These are phyloP conservation scores for Amaranthus cruentus DNA, from an alignment of 148 eudicot species.

Conservation along the genomic window DNA sequence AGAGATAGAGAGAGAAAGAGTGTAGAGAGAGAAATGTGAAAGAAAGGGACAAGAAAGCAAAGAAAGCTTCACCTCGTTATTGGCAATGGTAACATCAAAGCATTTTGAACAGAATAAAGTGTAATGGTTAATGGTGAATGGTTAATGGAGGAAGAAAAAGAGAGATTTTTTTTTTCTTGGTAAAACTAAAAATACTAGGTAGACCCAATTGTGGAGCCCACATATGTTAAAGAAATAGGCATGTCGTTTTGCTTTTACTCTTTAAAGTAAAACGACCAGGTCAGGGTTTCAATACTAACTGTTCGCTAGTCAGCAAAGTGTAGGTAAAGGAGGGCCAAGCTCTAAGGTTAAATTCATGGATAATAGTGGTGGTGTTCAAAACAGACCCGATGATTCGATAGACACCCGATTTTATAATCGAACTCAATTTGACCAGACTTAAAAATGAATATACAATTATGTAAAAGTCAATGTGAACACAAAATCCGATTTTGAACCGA, in stretches of 20 bases:
- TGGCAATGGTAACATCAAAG: conserved; percentile 33
- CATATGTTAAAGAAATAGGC: conserved; percentile 6
- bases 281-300: no score
- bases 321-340: no score
- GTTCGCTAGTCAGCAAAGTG: no score
- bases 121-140: conserved; percentile 3
- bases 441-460: no score
- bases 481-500: no score
- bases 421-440: no score
- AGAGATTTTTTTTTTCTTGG: neutral
- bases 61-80: conserved; percentile 20
- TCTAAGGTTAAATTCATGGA: no score
- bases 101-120: conserved; percentile 78
- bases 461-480: no score
- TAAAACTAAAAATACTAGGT: neutral
- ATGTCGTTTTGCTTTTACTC: conserved; percentile 22
- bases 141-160: neutral
- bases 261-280: no score
- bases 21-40: neutral
- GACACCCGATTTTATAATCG: no score
- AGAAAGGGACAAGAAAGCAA: neutral
- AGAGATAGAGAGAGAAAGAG: neutral
- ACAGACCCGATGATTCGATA: no score
- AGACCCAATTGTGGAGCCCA: neutral
- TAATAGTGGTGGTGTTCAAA: no score